Evolutionary conservation across 192 early-diverging fungal genomes (phyloP), one percentile per base, ranked within the genome.

Genomic region (Mortierella claussenii): DNA sequence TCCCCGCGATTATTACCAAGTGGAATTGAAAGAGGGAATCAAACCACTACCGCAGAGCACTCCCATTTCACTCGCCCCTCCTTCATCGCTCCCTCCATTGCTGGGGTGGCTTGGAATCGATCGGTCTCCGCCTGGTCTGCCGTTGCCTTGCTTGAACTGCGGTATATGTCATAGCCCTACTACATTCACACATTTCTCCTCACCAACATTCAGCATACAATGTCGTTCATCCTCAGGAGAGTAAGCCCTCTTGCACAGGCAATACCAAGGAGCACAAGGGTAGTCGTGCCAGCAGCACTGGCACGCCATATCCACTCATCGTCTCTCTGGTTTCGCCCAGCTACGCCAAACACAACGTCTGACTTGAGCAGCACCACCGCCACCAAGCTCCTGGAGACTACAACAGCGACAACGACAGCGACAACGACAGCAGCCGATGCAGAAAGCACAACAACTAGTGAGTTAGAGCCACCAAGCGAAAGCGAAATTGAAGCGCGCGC

Each of bases 1-100:
- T n/a, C n/a, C n/a, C n/a, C n/a, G n/a, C n/a, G n/a, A 65, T 55
- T 68, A 58, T 68, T 68, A 68, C 65, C 65, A 68, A 68, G 65
- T 68, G 65, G 65, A 68, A 58, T 68, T 68, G 65, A 68, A 68
- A 68, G 65, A 50, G 51, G 65, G 65, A 48, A 26, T 27, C 46
- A 62, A 48, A 62, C 26, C 36, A 48, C 6, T 51, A 20, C 3
- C 34, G 3, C 27, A 3, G 18, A 1, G 26, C 48, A 54, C 60
- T 44, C 9, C 0, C 32, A 47, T 37, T 37, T 15, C 46, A 62
- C 33, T 62, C 60, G 47, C 24, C 33, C 59, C 24, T 49, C 50
- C 11, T 55, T n/a, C 54, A 12, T n/a, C 31, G 30, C 61, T 9
- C 21, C 12, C 26, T 21, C 37, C 17, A 32, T 32, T 42, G 32